Conservation (phyloP, 2,329 filamentous ascomycete genomes). For the Fusarium sp. region DNA sequence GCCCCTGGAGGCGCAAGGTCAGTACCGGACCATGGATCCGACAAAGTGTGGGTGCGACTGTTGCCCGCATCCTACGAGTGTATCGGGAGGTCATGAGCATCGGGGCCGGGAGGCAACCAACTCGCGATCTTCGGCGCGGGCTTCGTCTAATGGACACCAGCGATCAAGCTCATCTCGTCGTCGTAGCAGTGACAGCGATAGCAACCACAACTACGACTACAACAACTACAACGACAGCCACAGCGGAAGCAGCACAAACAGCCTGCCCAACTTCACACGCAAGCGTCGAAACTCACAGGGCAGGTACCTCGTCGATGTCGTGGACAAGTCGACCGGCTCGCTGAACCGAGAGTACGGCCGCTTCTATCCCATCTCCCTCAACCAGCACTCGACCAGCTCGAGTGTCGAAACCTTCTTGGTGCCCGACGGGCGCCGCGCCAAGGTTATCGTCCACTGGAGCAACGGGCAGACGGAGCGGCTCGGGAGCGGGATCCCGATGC, state of each 20-base stretch:
- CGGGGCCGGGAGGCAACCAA: background rate
- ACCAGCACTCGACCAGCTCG: slow-evolving; percentile 18
- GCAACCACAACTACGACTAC: background rate
- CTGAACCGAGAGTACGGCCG: slow-evolving; percentile 30
- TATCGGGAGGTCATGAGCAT: slow-evolving; percentile 18
- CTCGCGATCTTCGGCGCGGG: background rate
- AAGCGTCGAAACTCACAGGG: slow-evolving; percentile 7
- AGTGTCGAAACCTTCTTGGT: slow-evolving; percentile 41
- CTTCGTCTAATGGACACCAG: background rate
- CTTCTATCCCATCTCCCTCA: slow-evolving; percentile 37
- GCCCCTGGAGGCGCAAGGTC: slow-evolving; percentile 26
- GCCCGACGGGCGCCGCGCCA: slow-evolving; percentile 37
- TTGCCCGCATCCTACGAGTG: slow-evolving; percentile 39
- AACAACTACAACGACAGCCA: background rate
- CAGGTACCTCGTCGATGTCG: slow-evolving; percentile 35
- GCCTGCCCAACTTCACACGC: background rate
- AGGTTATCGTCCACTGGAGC: slow-evolving; percentile 46
- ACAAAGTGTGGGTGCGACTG: slow-evolving; percentile 39
- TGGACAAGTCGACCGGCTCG: slow-evolving; percentile 32
- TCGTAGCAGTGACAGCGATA: background rate
- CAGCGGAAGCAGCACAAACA: background rate
- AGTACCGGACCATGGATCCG: slow-evolving; percentile 35
- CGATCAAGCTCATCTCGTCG: background rate
- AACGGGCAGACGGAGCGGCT: slow-evolving; percentile 42
- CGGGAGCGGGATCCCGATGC: slow-evolving; percentile 33